A percentile compares a stretch with the other conserved stretches of the same genome.
Evolutionary conservation across 306 rosid genomes (phyloP).

Genomic region (Vicia villosa): DNA sequence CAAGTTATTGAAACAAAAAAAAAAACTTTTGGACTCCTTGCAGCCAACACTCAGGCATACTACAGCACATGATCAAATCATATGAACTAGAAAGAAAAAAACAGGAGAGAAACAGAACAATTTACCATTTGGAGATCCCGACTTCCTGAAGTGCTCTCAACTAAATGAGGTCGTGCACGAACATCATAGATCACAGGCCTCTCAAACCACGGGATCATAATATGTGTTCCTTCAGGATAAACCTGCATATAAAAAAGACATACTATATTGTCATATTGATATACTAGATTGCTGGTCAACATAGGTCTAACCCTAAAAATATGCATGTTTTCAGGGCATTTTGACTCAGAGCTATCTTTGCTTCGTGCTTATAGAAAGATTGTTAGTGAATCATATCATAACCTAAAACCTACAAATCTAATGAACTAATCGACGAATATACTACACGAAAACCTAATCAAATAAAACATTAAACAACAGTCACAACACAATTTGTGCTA

Average conservation of each 20-base stretch:
- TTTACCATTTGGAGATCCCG: slow-evolving; percentile 48
- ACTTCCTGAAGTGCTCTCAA: slow-evolving; percentile 51
- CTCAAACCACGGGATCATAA: slow-evolving; percentile 48
- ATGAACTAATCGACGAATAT: background rate
- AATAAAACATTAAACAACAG: background rate
- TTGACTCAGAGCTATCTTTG: background rate
- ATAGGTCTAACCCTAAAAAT: background rate
- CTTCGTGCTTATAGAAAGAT: slow-evolving; percentile 11
- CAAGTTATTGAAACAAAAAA: background rate
- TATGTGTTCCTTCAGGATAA: slow-evolving; percentile 48
- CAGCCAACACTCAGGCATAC: background rate
- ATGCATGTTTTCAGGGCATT: background rate
- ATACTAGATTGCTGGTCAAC: background rate
- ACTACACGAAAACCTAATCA: background rate
- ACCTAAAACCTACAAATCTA: background rate
- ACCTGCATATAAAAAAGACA: slow-evolving; percentile 38
- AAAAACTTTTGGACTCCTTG: slow-evolving; percentile 15
- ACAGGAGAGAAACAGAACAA: background rate
- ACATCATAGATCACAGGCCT: slow-evolving; percentile 50
- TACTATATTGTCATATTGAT: background rate
- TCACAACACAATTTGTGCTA: background rate
- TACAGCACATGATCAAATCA: slow-evolving; percentile 4
- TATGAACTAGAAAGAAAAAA: background rate
- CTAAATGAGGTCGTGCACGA: slow-evolving; percentile 47
- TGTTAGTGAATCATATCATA: slow-evolving; percentile 17